Evolutionary conservation across 352 stramenopile species (phyloP).

Genomic region (Phytophthora quininea): DNA sequence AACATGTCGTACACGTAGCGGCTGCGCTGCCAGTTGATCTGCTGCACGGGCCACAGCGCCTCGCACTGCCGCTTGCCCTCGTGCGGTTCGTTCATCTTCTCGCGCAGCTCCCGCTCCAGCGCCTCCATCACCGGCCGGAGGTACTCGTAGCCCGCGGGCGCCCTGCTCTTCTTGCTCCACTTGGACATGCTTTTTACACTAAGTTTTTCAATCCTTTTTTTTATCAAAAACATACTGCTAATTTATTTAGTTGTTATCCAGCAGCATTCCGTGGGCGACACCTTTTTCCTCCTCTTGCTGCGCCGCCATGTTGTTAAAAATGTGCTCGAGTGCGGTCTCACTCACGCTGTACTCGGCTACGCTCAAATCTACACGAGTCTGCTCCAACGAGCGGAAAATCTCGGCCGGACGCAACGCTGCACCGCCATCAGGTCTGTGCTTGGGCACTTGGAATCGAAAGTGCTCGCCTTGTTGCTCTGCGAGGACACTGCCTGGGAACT

Average conservation of each 20-base stretch:
- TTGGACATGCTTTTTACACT: conserved; percentile 69
- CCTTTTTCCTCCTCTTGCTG: conserved; percentile 63
- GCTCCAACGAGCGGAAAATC: conserved; percentile 85
- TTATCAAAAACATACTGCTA: no score
- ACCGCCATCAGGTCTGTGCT: conserved; percentile 23
- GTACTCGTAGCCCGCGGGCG: conserved; percentile 94
- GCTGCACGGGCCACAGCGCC: conserved; percentile 98
- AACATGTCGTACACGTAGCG: conserved; percentile 99
- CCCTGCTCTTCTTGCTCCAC: conserved; percentile 86
- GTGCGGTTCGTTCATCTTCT: conserved; percentile 98
- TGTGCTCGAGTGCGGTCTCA: conserved; percentile 92
- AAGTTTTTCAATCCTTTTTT: no score
- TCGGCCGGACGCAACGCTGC: conserved; percentile 40
- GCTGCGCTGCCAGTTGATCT: conserved; percentile 99
- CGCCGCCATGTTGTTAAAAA: conserved; percentile 93
- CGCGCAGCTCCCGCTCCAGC: conserved; percentile 96
- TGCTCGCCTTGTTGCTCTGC: conserved; percentile 73
- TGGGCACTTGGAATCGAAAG: conserved; percentile 77
- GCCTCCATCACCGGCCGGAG: conserved; percentile 96
- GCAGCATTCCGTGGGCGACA: no score
- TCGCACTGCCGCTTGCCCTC: conserved; percentile 98
- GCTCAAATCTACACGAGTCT: conserved; percentile 52
- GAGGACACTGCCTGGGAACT: conserved; percentile 47
- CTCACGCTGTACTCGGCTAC: conserved; percentile 91
- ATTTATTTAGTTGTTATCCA: no score